Evolutionary conservation across 176 grass and related monocot genomes (phyloP).

Genomic region (Cenchrus purpureus): DNA sequence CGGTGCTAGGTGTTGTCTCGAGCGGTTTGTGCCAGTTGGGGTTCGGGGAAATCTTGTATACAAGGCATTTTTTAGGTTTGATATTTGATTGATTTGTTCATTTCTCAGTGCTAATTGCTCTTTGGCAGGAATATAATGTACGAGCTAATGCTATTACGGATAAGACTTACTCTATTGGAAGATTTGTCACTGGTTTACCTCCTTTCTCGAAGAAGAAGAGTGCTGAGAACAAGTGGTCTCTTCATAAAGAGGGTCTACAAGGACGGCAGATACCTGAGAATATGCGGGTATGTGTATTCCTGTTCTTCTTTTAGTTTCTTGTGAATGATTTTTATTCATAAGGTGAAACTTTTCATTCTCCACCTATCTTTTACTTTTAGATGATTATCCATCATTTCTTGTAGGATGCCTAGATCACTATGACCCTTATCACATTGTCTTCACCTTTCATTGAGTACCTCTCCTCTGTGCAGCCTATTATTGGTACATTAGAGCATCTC

Average conservation of each 20-base stretch:
- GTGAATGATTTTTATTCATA: background rate
- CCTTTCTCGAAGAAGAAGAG: slow-evolving; percentile 91
- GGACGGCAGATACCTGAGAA: slow-evolving; percentile 78
- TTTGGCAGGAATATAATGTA: slow-evolving; percentile 95
- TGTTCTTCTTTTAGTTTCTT: background rate
- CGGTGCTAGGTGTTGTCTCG: background rate
- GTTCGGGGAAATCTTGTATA: background rate
- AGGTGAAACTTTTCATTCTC: background rate
- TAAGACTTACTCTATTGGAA: slow-evolving; percentile 82
- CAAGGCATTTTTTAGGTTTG: background rate
- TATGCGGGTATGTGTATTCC: slow-evolving; percentile 54
- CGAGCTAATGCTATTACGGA: slow-evolving; percentile 67
- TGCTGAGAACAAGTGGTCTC: slow-evolving; percentile 90
- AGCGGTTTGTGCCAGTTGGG: background rate
- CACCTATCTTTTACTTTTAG: background rate
- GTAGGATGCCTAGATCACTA: background rate
- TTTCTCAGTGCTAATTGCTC: background rate
- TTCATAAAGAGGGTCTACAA: slow-evolving; percentile 93
- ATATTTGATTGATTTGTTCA: slow-evolving; percentile 42
- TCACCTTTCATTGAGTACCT: background rate
- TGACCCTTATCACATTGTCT: background rate
- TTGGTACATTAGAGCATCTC: background rate
- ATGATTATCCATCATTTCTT: background rate
- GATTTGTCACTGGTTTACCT: slow-evolving; percentile 89
- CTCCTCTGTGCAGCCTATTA: background rate